Percentiles rank a stretch among this genome's conserved stretches.
Conservation (phyloP, 805 yeast genomes). For the Jamesozyma spencerorum region DNA sequence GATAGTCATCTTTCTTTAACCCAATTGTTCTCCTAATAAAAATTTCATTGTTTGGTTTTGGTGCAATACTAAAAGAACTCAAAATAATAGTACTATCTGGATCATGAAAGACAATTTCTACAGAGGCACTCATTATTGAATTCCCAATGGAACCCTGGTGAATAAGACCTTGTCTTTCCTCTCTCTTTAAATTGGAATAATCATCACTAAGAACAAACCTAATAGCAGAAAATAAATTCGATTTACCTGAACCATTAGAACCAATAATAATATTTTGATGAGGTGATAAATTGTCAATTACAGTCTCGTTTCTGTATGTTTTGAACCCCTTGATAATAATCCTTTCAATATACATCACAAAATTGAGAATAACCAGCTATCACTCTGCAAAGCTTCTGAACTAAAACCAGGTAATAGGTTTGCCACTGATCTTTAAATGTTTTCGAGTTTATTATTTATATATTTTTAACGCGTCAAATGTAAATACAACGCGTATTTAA, state of each 20-base stretch:
- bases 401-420: too few species aligned
- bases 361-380: too few species aligned
- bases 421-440: too few species aligned
- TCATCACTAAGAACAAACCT: constrained; percentile 88
- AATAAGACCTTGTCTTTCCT: constrained; percentile 76
- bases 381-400: too few species aligned
- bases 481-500: not conserved
- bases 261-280: constrained; percentile 83
- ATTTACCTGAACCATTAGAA: constrained; percentile 93
- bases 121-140: constrained; percentile 85
- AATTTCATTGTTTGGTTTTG: constrained; percentile 46
- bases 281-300: constrained; percentile 68
- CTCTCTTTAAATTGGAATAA: constrained; percentile 71
- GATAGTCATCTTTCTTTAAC: constrained; percentile 84
- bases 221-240: constrained; percentile 91
- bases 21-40: constrained; percentile 82
- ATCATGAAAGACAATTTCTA: constrained; percentile 82
- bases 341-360: constrained; percentile 35
- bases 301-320: constrained; percentile 78
- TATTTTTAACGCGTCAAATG: too few species aligned
- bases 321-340: constrained; percentile 87
- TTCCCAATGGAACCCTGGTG: constrained; percentile 81
- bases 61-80: constrained; percentile 29
- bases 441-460: too few species aligned
- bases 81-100: constrained; percentile 65